Conservation (phyloP, 164 flowering plant genomes). For the Santalum album region DNA sequence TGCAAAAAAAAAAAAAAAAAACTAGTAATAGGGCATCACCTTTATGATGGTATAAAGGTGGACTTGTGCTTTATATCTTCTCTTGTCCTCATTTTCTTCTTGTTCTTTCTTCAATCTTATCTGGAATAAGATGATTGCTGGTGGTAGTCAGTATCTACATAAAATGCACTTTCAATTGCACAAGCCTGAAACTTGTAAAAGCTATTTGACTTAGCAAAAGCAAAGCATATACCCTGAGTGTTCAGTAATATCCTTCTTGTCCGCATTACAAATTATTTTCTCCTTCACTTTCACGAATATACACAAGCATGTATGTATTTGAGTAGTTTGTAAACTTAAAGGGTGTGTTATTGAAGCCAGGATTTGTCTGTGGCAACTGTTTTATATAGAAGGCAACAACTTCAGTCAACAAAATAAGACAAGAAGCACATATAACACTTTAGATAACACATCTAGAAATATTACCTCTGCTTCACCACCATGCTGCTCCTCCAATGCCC, state of each 20-base stretch:
- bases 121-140: constrained; percentile 23
- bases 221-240: constrained; percentile 57
- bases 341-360: constrained; percentile 77
- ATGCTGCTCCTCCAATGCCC: constrained; percentile 81
- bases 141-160: background rate
- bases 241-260: constrained; percentile 86
- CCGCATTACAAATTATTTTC: constrained; percentile 76
- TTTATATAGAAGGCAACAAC: constrained; percentile 1
- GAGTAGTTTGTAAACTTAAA: constrained; percentile 88
- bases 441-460: background rate
- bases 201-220: background rate
- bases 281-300: constrained; percentile 89
- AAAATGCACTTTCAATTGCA: constrained; percentile 1
- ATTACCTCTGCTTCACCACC: constrained; percentile 93
- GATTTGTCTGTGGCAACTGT: constrained; percentile 84
- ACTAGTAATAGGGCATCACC: constrained; percentile 25
- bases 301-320: constrained; percentile 94
- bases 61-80: constrained; percentile 79
- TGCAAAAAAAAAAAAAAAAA: background rate
- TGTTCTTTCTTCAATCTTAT: constrained; percentile 83
- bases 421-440: background rate
- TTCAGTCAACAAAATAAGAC: constrained; percentile 3
- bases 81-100: constrained; percentile 84
- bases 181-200: background rate
- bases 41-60: constrained; percentile 78